Conservation (phyloP, 495 filamentous ascomycete species). For the Neurospora discreta region DNA sequence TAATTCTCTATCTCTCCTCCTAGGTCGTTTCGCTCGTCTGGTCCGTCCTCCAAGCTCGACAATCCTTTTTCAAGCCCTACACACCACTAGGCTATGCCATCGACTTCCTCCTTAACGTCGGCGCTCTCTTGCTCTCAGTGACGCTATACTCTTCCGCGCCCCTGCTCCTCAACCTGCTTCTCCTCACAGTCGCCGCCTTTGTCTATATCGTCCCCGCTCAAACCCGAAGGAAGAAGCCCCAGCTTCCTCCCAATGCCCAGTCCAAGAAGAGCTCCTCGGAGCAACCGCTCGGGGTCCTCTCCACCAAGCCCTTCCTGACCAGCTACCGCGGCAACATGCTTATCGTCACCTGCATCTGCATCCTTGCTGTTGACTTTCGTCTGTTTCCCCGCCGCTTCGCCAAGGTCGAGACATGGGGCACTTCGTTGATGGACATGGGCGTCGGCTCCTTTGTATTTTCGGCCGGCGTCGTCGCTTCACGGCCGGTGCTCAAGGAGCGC, state of each 20-base stretch:
- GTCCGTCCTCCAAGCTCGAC: conserved; percentile 81
- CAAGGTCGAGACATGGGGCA: conserved; percentile 97
- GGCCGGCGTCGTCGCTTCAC: conserved; percentile 80
- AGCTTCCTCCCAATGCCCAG: conserved; percentile 42
- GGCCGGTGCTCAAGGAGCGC: conserved; percentile 67
- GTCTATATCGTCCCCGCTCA: conserved; percentile 42
- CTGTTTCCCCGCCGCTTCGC: conserved; percentile 90
- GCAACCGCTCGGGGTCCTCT: conserved; percentile 40
- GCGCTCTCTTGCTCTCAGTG: conserved; percentile 67
- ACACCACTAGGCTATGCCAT: conserved; percentile 51
- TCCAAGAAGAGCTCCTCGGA: conserved; percentile 8
- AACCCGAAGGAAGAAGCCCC: conserved; percentile 39
- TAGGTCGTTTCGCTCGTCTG: conserved; percentile 77
- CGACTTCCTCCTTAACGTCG: conserved; percentile 82
- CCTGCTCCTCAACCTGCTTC: conserved; percentile 61
- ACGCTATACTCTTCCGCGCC: conserved; percentile 77
- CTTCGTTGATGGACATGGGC: conserved; percentile 94
- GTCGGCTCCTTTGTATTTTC: conserved; percentile 98
- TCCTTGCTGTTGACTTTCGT: conserved; percentile 93
- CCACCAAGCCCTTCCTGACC: conserved; percentile 83
- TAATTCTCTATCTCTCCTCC: neutral
- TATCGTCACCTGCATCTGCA: conserved; percentile 82
- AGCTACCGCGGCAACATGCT: conserved; percentile 86
- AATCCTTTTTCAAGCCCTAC: conserved; percentile 73
- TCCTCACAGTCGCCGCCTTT: conserved; percentile 57